These are phyloP conservation scores for Microdochium bolleyi DNA, from an alignment of 2,329 filamentous ascomycete genomes.

Conservation along the genomic window DNA sequence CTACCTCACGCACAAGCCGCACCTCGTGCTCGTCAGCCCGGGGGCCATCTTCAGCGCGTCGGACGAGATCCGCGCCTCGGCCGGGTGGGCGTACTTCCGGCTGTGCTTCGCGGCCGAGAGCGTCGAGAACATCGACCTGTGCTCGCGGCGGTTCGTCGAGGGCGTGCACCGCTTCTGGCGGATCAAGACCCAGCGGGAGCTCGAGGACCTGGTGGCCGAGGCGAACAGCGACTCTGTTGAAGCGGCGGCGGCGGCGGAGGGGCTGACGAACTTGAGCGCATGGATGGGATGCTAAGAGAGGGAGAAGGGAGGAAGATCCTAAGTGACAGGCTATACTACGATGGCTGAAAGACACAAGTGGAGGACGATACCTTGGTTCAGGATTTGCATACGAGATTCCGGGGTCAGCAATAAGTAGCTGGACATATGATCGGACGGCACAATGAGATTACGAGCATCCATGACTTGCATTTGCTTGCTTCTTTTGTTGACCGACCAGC, in stretches of 20 bases:
- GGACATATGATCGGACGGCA: too few species aligned
- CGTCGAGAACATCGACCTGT: conserved; percentile 58
- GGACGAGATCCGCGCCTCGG: conserved; percentile 43
- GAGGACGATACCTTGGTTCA: too few species aligned
- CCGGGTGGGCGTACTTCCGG: conserved; percentile 66
- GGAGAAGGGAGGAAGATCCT: too few species aligned
- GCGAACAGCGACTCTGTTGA: conserved; percentile 10
- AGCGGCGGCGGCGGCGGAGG: conserved; percentile 10
- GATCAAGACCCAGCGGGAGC: conserved; percentile 56
- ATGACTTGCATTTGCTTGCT: too few species aligned
- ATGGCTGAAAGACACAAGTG: too few species aligned
- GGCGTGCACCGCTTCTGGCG: conserved; percentile 71
- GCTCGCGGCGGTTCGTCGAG: conserved; percentile 56
- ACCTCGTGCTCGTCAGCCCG: conserved; percentile 61
- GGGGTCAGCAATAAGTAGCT: too few species aligned
- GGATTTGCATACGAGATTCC: too few species aligned
- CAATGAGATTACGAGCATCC: too few species aligned
- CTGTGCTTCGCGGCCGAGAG: conserved; percentile 80
- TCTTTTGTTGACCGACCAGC: too few species aligned
- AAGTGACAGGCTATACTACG: too few species aligned
- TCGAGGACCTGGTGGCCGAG: conserved; percentile 53
- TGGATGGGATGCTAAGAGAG: conserved; percentile 17
- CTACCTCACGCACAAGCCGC: conserved; percentile 60
- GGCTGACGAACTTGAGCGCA: conserved; percentile 10
- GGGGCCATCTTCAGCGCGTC: conserved; percentile 69